Base-by-base conservation (phyloP, 169 alveolate species). In the Plasmodium coatneyi region DNA sequence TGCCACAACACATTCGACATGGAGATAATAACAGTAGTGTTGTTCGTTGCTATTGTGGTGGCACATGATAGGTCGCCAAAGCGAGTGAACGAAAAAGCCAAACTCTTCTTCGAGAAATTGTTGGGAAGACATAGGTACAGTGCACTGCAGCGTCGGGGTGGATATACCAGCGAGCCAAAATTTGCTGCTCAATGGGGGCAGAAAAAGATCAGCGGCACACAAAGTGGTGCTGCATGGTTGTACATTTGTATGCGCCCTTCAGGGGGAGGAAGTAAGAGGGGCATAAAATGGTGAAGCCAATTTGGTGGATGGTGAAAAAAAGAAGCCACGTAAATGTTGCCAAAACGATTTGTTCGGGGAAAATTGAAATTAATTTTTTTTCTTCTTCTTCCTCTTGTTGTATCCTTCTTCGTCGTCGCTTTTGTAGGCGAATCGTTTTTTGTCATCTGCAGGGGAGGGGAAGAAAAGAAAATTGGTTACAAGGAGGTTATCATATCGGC, bases 361-460 rank as follows among this genome's bases (percentile, higher is more conserved):
- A 19, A 9, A 7, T 25, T 41, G 28, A 71, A 71, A n/a, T 71
- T 71, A 71, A 36, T 83, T 83, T 25, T 87, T 87, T 41, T 52
- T 87, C 56, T 87, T 87, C 82, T 78, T 87, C 89, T 76, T 79
- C 56, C 94, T 87, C 41, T 74, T 84, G 41, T 87, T 87, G 70
- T 87, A 76, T 87, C 94, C 94, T 79, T 87, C 94, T 22, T 87
- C 93, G n/a, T 87, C 94, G 71, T 87, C 94, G 71, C 94, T 87
- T 60, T 79, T 78, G 54, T 79, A 79, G 28, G 90, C 94, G 72
- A 71, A 87, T 87, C 94, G 87, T 43, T 87, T 87, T 60, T 80
- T 87, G 60, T 87, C 94, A 60, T 87, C 94, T 87, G 54, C 56
- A 52, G 74, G 70, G 36, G 72, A 32, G 16, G 43, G 46, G 22